Base-by-base conservation (phyloP, 176 grass and related monocot genomes). In the Eragrostis curvula region DNA sequence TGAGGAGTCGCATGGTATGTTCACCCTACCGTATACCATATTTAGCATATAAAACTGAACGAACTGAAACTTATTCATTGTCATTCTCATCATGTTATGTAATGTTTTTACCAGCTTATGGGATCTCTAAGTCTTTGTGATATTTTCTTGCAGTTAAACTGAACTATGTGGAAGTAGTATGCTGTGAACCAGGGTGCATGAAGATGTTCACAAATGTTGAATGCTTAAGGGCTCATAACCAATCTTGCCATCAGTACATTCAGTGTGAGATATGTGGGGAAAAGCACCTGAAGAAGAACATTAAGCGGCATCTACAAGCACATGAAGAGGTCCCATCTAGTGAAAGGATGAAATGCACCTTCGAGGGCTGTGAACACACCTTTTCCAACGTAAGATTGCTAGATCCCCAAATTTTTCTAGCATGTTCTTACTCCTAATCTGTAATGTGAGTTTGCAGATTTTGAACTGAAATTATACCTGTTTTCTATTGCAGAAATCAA, bases 261-360 rank as follows among this genome's bases (percentile, higher is more conserved):
- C 23, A 72, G 0, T 94, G 92, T 83, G 84, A 75, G 39, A 47
- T 85, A 17, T 94, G 92, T 79, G 84, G 84, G 12, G 76, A 77
- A 43, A 87, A 89, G 78, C 78, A 94, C 24, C 62, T 87, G 55
- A 94, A 87, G 87, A 94, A 89, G 66, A 94, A 94, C 78, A 79
- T 94, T 41, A 88, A 90, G 76, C 71, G 88, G 12, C 88, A 94
- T 9, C 63, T 77, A 43, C 41, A 73, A 57, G 48, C 20, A 16
- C 91, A 94, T 64, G 65, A 30, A 5, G n/a, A 42, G 40, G 50
- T 2, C 0, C 3, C 52, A 20, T 43, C 86, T 56, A 6, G 79
- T 55, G 88, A 81, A 71, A 90, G 85, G 79, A 63, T 86, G 5
- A 83, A 81, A 53, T 90, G 92, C 57, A 63, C 50, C 24, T 77